phyloP scores from a whole-genome alignment of 768 basidiomycete genomes.

The Pleurotus pulmonarius region DNA sequence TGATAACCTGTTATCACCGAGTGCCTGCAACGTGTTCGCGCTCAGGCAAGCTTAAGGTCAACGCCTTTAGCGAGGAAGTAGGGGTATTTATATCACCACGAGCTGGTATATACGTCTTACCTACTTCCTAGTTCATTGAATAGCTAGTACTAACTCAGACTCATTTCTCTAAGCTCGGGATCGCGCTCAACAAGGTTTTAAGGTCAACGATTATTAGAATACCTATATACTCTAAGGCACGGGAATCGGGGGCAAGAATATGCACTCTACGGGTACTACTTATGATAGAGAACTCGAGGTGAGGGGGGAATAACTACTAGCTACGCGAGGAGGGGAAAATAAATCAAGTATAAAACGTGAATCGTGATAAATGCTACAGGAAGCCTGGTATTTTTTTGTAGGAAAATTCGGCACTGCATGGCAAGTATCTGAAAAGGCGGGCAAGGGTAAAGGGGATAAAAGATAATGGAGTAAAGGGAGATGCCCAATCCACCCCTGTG shows the following conservation, averaged over 20 bases:
- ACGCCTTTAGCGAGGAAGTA: background rate
- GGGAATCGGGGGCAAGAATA: background rate
- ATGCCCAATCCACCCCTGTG: slow-evolving; percentile 5
- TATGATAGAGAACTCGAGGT: background rate
- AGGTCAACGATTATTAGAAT: slow-evolving; percentile 6
- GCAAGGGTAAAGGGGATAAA: background rate
- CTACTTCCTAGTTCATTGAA: slow-evolving; percentile 4
- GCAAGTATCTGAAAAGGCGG: background rate
- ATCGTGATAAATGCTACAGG: slow-evolving; percentile 9
- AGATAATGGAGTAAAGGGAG: background rate
- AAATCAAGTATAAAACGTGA: slow-evolving; percentile 1
- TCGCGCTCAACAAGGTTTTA: background rate
- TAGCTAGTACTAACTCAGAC: background rate
- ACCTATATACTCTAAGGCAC: slow-evolving; percentile 5
- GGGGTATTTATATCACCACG: background rate
- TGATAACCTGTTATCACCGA: background rate
- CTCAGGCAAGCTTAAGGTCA: background rate
- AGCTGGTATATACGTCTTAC: slow-evolving; percentile 3
- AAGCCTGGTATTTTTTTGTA: slow-evolving; percentile 6
- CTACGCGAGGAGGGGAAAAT: background rate
- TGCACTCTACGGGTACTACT: background rate
- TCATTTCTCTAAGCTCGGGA: background rate
- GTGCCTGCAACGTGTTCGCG: background rate
- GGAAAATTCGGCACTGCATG: background rate
- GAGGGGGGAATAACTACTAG: background rate